Evolutionary conservation across 176 grass and related monocot species (phyloP).

Genomic region (Saccharum officinarum): DNA sequence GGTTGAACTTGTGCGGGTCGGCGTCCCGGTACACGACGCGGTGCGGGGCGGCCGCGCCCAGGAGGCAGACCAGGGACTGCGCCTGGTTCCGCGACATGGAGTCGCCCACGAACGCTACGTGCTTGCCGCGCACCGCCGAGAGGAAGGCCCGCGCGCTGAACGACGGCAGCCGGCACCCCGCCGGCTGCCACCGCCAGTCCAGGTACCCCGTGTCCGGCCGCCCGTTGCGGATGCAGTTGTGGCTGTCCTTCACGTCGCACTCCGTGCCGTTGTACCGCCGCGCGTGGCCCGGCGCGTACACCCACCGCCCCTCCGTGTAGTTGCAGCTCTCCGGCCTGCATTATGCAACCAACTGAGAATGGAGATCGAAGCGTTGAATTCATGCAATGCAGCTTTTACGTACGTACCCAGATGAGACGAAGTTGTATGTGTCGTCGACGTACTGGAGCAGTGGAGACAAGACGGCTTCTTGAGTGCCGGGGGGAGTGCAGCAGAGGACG

Average conservation of each 20-base stretch:
- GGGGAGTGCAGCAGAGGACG: slow-evolving; percentile 19
- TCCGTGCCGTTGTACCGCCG: slow-evolving; percentile 40
- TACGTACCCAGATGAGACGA: slow-evolving; percentile 4
- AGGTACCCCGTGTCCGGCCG: slow-evolving; percentile 50
- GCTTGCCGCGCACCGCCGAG: slow-evolving; percentile 17
- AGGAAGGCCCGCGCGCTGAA: slow-evolving; percentile 35
- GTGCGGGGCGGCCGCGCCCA: slow-evolving; percentile 14
- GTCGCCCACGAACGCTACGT: slow-evolving; percentile 44
- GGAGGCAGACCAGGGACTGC: slow-evolving; percentile 42
- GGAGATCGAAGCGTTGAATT: not conserved
- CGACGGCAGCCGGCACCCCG: slow-evolving; percentile 31
- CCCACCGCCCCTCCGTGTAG: slow-evolving; percentile 45
- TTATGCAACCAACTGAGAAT: not conserved
- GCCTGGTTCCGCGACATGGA: slow-evolving; percentile 53
- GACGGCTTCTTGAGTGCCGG: not conserved
- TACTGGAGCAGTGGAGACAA: slow-evolving; percentile 8
- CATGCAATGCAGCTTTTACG: not conserved
- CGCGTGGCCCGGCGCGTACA: slow-evolving; percentile 30
- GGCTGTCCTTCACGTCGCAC: slow-evolving; percentile 39
- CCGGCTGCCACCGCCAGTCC: slow-evolving; percentile 55
- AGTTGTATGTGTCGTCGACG: slow-evolving; percentile 30
- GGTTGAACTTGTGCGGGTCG: not conserved
- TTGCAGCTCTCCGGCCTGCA: slow-evolving; percentile 21
- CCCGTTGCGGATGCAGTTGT: slow-evolving; percentile 50
- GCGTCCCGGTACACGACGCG: slow-evolving; percentile 20